These are phyloP conservation scores for Nigrograna mackinnonii DNA, from an alignment of 2,329 filamentous ascomycete species.

Conservation along the genomic window DNA sequence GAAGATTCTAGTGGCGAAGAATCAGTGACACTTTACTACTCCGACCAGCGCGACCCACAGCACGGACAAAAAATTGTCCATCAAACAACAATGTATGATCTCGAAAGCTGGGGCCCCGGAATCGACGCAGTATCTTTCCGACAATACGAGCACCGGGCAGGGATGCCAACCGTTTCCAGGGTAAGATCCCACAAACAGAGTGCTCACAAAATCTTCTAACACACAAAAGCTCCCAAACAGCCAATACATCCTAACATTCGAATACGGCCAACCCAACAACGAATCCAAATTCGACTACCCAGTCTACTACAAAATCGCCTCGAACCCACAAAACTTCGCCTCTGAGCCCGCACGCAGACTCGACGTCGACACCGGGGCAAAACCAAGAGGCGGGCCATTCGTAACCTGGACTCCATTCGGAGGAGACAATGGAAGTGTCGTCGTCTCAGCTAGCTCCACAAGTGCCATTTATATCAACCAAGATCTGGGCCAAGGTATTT, in stretches of 20 bases:
- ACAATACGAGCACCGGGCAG: constrained; percentile 10
- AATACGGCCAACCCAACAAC: constrained; percentile 6
- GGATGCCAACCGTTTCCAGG: constrained; percentile 15
- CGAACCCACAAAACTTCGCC: constrained; percentile 14
- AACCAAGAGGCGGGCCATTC: constrained; percentile 14
- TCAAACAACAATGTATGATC: constrained; percentile 14
- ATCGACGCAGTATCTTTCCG: constrained; percentile 16
- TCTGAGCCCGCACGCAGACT: constrained; percentile 9
- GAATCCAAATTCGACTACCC: constrained; percentile 10
- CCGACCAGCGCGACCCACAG: constrained; percentile 15
- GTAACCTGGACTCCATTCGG: constrained; percentile 20
- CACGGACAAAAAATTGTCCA: constrained; percentile 22
- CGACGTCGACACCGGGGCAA: constrained; percentile 9
- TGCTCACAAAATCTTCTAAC: background rate
- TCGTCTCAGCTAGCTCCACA: constrained; percentile 15
- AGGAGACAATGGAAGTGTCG: constrained; percentile 19
- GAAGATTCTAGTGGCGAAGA: constrained; percentile 8
- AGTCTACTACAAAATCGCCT: constrained; percentile 18
- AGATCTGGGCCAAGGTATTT: constrained; percentile 15
- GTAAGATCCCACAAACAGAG: constrained; percentile 3
- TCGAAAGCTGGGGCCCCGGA: constrained; percentile 16
- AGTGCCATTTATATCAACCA: constrained; percentile 21
- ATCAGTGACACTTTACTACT: constrained; percentile 20
- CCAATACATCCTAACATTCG: constrained; percentile 19
- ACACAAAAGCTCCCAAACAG: constrained; percentile 15